A percentile compares a stretch with the other conserved stretches of the same genome.
Conservation (phyloP, 2,329 filamentous ascomycete species). For the Talaromyces piceae region DNA sequence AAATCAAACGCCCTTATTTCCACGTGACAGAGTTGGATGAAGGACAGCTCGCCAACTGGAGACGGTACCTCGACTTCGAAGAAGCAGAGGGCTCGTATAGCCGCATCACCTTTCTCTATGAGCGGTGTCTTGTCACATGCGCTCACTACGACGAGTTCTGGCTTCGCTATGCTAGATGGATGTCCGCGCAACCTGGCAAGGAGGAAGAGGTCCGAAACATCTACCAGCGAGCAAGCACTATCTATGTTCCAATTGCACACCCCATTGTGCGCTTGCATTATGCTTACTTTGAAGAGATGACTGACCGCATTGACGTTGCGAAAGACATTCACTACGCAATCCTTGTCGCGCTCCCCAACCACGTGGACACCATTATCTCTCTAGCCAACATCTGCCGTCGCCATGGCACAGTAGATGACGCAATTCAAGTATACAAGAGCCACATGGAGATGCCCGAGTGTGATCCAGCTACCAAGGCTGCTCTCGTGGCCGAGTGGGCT, state of each 20-base stretch:
- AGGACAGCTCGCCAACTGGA: slow-evolving; percentile 78
- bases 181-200: slow-evolving; percentile 70
- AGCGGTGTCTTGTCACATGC: slow-evolving; percentile 85
- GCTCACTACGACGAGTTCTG: slow-evolving; percentile 97
- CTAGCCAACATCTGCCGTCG: slow-evolving; percentile 81
- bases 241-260: slow-evolving; percentile 80
- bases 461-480: slow-evolving; percentile 74
- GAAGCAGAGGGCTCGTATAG: slow-evolving; percentile 72
- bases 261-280: slow-evolving; percentile 82
- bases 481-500: slow-evolving; percentile 83
- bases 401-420: slow-evolving; percentile 73
- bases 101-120: slow-evolving; percentile 77
- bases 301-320: slow-evolving; percentile 67
- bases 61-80: slow-evolving; percentile 94
- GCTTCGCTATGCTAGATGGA: slow-evolving; percentile 95
- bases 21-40: slow-evolving; percentile 91
- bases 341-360: slow-evolving; percentile 66
- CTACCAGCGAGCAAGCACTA: slow-evolving; percentile 74
- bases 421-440: slow-evolving; percentile 72
- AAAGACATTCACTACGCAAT: slow-evolving; percentile 79
- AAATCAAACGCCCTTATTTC: slow-evolving; percentile 94
- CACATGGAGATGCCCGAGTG: slow-evolving; percentile 68
- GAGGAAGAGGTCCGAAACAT: slow-evolving; percentile 88
- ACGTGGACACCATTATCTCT: slow-evolving; percentile 80
- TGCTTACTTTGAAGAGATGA: slow-evolving; percentile 89